These are phyloP conservation scores for Oenanthe javanica DNA, from an alignment of 140 eudicot species.

Conservation along the genomic window DNA sequence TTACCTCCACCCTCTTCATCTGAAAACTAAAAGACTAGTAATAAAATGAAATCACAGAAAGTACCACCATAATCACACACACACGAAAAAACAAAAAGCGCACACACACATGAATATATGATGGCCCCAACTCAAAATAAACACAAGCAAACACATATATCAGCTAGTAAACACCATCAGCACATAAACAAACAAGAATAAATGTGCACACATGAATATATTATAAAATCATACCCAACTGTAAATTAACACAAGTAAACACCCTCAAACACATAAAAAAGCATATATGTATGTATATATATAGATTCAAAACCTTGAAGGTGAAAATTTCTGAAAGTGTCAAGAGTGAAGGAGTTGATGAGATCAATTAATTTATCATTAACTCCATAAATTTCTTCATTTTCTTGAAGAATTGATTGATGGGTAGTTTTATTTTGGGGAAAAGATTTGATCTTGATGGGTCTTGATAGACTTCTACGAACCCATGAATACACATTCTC, in stretches of 20 bases:
- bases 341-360: slow-evolving; percentile 59
- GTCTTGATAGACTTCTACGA: slow-evolving; percentile 40
- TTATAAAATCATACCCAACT: neutral
- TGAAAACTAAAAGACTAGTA: neutral
- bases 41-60: neutral
- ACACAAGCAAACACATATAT: too few relatives aligned
- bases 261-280: neutral
- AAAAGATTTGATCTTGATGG: neutral
- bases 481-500: slow-evolving; percentile 71
- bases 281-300: neutral
- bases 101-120: too few relatives aligned
- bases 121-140: too few relatives aligned
- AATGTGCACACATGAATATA: neutral
- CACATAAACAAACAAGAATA: neutral
- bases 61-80: neutral
- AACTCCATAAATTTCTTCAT: slow-evolving; percentile 50
- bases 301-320: slow-evolving; percentile 41
- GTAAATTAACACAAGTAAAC: neutral
- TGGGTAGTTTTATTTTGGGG: slow-evolving; percentile 10
- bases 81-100: neutral
- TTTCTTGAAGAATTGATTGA: neutral
- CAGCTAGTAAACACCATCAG: neutral
- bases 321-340: slow-evolving; percentile 60
- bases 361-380: slow-evolving; percentile 52
- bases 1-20: slow-evolving; percentile 39